Conservation (phyloP, 495 filamentous ascomycete species). For the Penicillium parvum region DNA sequence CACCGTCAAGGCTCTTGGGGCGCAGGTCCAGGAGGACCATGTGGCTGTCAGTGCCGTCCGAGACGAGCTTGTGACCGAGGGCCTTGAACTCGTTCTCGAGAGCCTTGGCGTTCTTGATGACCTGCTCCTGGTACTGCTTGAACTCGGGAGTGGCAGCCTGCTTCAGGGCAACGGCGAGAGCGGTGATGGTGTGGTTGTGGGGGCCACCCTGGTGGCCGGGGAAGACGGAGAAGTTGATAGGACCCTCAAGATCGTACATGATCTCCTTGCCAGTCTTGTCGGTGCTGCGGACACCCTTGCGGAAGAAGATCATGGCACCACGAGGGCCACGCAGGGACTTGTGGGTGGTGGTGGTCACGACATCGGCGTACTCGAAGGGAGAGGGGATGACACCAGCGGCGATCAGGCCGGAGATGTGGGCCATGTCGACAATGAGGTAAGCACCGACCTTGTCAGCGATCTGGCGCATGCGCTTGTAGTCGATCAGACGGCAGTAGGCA, state of each 20-base stretch:
- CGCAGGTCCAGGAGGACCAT: slow-evolving; percentile 95
- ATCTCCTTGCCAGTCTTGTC: slow-evolving; percentile 91
- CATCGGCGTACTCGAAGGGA: slow-evolving; percentile 90
- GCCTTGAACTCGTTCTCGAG: slow-evolving; percentile 65
- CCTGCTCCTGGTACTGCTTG: slow-evolving; percentile 91
- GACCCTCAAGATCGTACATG: slow-evolving; percentile 87
- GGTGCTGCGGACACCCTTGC: slow-evolving; percentile 84
- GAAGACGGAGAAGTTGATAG: slow-evolving; percentile 99
- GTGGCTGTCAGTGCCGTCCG: slow-evolving; percentile 95
- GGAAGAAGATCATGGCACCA: slow-evolving; percentile 99
- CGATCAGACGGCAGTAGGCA: slow-evolving; percentile 97
- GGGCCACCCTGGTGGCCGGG: slow-evolving; percentile 98
- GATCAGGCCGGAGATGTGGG: slow-evolving; percentile 95
- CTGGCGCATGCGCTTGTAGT: slow-evolving; percentile 94
- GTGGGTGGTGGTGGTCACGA: slow-evolving; percentile 99
- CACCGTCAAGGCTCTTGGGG: slow-evolving; percentile 76
- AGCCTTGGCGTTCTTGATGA: slow-evolving; percentile 88
- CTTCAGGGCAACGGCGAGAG: slow-evolving; percentile 92
- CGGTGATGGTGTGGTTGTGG: slow-evolving; percentile 99
- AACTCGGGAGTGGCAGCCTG: slow-evolving; percentile 92
- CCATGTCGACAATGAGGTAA: slow-evolving; percentile 96
- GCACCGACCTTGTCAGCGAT: slow-evolving; percentile 92
- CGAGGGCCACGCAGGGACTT: slow-evolving; percentile 98
- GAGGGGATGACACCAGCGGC: slow-evolving; percentile 90
- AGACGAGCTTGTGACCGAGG: slow-evolving; percentile 87